Percentiles rank a stretch among this genome's conserved stretches.
These are phyloP conservation scores for Galerina marginata DNA, from an alignment of 768 basidiomycete genomes.

Conservation along the genomic window DNA sequence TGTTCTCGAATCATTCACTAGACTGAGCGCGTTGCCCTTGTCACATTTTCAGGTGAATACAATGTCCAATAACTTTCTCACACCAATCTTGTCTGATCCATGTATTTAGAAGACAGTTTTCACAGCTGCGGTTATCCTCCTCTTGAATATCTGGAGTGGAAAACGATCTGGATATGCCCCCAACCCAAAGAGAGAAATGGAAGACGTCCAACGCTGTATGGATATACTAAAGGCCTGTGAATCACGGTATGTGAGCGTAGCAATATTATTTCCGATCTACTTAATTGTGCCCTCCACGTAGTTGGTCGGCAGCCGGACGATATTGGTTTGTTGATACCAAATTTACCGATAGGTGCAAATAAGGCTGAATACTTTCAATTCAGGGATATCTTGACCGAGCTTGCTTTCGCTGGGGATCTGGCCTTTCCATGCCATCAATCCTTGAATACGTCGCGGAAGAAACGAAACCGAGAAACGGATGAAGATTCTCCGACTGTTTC, in stretches of 20 bases:
- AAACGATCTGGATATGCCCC: conserved; percentile 50
- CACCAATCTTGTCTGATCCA: neutral
- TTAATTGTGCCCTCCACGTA: conserved; percentile 16
- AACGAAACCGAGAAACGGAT: conserved; percentile 22
- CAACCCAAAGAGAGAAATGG: conserved; percentile 57
- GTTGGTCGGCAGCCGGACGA: conserved; percentile 49
- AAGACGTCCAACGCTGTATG: conserved; percentile 65
- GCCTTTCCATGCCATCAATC: conserved; percentile 22
- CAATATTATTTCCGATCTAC: neutral
- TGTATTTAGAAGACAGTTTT: conserved; percentile 39
- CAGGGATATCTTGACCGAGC: conserved; percentile 43
- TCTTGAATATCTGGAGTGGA: conserved; percentile 72
- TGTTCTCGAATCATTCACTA: conserved; percentile 61
- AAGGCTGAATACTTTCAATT: neutral
- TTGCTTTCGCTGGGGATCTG: conserved; percentile 41
- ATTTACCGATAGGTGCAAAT: neutral
- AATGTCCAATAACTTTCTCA: neutral
- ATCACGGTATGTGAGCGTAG: conserved; percentile 33
- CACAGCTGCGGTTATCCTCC: conserved; percentile 55
- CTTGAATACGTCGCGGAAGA: conserved; percentile 9
- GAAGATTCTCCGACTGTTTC: conserved; percentile 10
- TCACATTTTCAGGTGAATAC: conserved; percentile 42
- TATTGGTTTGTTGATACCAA: conserved; percentile 34
- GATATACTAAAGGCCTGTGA: conserved; percentile 52
- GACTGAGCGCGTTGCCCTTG: conserved; percentile 37